Percentiles rank a stretch among this genome's conserved stretches.
These are phyloP conservation scores for Backusella morwellensis DNA, from an alignment of 192 early-diverging fungal genomes.

Conservation along the genomic window DNA sequence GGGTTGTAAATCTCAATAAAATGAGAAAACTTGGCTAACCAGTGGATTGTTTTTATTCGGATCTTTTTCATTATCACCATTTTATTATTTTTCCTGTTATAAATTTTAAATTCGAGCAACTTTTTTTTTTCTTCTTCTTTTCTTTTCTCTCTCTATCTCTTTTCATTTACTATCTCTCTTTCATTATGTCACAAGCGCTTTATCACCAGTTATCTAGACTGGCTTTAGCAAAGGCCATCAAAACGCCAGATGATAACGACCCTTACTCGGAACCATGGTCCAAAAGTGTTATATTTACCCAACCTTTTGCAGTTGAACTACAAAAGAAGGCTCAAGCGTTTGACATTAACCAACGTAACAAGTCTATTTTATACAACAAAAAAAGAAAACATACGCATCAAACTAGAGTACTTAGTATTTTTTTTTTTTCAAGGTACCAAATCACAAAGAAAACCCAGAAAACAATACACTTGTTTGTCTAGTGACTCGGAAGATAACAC, in stretches of 20 bases:
- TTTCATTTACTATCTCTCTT: not conserved
- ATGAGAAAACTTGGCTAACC: not conserved
- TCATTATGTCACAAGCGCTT: not conserved
- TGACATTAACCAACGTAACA: not conserved
- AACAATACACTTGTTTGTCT: not conserved
- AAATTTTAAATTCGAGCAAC: not conserved
- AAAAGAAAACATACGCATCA: not conserved
- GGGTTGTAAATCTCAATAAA: not conserved
- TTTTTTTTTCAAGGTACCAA: not conserved
- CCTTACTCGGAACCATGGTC: conserved; percentile 24
- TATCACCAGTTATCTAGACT: conserved; percentile 22
- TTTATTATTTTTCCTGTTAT: not conserved
- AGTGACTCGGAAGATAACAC: conserved; percentile 13
- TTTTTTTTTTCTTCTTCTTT: not conserved
- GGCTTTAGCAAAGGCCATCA: conserved; percentile 30
- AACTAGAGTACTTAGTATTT: not conserved
- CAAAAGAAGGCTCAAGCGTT: not conserved
- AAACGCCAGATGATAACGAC: conserved; percentile 15
- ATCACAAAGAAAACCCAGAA: not conserved
- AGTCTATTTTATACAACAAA: not conserved
- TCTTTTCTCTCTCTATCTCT: not conserved
- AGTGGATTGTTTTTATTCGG: not conserved
- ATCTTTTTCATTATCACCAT: not conserved
- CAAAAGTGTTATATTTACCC: conserved; percentile 32
- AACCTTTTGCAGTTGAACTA: not conserved